phyloP scores from a whole-genome alignment of 2,329 filamentous ascomycete species.

The Cordyceps farinosa region DNA sequence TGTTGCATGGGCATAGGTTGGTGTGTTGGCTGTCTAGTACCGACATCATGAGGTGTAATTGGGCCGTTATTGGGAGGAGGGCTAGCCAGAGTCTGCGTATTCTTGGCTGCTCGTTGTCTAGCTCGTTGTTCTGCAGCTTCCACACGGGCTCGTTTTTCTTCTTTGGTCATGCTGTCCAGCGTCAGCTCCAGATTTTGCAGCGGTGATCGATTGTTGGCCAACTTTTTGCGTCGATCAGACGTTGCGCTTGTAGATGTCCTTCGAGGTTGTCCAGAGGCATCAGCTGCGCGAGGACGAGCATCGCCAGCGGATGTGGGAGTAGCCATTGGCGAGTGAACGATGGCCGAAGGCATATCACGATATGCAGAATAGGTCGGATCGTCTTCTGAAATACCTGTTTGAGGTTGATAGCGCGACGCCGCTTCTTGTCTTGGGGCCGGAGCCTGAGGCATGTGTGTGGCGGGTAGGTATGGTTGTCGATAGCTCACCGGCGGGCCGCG shows the following conservation, averaged over 20 bases:
- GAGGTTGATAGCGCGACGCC: slow-evolving; percentile 10
- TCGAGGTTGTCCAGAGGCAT: slow-evolving; percentile 30
- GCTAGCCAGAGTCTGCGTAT: slow-evolving; percentile 22
- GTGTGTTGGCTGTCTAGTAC: background rate
- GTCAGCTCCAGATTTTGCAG: slow-evolving; percentile 90
- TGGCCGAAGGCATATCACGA: background rate
- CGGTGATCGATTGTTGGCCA: slow-evolving; percentile 81
- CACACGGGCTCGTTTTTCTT: slow-evolving; percentile 84
- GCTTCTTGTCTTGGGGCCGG: slow-evolving; percentile 19
- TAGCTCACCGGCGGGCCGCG: slow-evolving; percentile 57
- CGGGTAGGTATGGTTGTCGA: slow-evolving; percentile 40
- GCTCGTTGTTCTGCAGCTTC: slow-evolving; percentile 75
- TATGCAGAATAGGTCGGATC: background rate
- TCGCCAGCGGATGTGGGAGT: background rate
- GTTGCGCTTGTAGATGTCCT: slow-evolving; percentile 38
- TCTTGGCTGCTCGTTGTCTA: slow-evolving; percentile 55
- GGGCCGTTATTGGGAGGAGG: background rate
- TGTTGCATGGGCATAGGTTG: background rate
- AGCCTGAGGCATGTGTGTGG: background rate
- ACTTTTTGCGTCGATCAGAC: slow-evolving; percentile 50
- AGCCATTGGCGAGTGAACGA: background rate
- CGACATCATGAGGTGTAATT: background rate
- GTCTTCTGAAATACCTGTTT: slow-evolving; percentile 8
- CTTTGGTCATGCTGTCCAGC: slow-evolving; percentile 88
- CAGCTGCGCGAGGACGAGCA: slow-evolving; percentile 1